phyloP scores from a whole-genome alignment of 2,329 filamentous ascomycete species.

The Knufia fluminis region DNA sequence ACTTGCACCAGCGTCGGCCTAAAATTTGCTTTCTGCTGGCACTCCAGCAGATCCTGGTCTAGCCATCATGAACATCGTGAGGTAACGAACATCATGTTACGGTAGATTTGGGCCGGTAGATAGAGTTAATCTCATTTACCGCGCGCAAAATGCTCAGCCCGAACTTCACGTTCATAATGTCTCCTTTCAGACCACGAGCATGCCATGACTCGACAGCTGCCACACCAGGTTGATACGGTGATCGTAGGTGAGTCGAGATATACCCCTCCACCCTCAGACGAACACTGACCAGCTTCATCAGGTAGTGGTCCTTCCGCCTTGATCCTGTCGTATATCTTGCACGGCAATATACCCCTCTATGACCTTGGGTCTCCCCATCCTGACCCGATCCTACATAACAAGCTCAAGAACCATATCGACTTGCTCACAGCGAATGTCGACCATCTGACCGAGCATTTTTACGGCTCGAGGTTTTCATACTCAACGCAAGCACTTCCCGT shows the following conservation, averaged over 20 bases:
- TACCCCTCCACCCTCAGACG: background rate
- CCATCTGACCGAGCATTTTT: conserved; percentile 48
- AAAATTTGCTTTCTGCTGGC: conserved; percentile 4
- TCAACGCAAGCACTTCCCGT: conserved; percentile 52
- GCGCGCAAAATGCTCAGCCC: background rate
- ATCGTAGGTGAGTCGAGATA: conserved; percentile 24
- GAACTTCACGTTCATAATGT: background rate
- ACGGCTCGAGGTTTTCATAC: conserved; percentile 48
- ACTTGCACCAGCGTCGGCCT: background rate
- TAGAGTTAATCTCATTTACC: background rate
- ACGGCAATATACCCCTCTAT: conserved; percentile 52
- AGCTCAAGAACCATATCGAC: conserved; percentile 39
- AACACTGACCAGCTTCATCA: conserved; percentile 23
- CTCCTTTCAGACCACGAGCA: background rate
- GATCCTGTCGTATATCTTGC: conserved; percentile 54
- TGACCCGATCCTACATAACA: conserved; percentile 47
- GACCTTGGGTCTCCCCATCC: conserved; percentile 43
- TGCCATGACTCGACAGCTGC: conserved; percentile 18
- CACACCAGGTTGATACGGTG: conserved; percentile 24
- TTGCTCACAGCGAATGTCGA: conserved; percentile 41
- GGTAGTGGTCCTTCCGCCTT: conserved; percentile 55
- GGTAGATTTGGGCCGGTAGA: background rate
- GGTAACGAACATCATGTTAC: background rate
- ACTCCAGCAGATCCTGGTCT: background rate
- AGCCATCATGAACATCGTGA: conserved; percentile 4